Conservation (phyloP, 805 yeast species). For the Suhomyces prunicola region DNA sequence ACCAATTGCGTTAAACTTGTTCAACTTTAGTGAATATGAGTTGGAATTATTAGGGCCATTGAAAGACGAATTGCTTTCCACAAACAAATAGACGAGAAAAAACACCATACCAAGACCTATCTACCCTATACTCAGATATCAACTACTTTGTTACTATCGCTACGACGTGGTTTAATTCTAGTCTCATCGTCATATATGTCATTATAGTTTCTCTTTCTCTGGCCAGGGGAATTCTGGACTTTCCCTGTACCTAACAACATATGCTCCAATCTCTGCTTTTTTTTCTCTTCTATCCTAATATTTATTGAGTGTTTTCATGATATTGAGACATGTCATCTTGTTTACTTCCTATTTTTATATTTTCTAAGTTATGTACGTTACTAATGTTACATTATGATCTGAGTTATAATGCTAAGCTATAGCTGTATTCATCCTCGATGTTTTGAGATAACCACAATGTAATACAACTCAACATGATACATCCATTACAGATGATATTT, state of each 20-base stretch:
- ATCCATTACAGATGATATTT: slow-evolving; percentile 75
- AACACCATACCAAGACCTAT: neutral
- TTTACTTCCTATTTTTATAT: neutral
- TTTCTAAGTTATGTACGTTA: slow-evolving; percentile 1
- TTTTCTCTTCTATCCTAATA: neutral
- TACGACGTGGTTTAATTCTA: neutral
- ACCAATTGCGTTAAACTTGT: slow-evolving; percentile 45
- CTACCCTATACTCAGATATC: no score
- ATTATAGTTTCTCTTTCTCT: neutral
- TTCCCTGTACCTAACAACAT: neutral
- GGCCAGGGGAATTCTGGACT: neutral
- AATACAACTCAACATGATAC: slow-evolving; percentile 85
- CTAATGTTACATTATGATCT: neutral
- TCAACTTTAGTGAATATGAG: slow-evolving; percentile 73
- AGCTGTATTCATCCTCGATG: slow-evolving; percentile 93
- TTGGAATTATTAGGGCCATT: slow-evolving; percentile 45
- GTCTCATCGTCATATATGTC: neutral
- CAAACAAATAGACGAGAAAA: neutral
- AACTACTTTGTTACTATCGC: neutral
- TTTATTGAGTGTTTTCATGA: slow-evolving; percentile 1
- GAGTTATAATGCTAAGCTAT: slow-evolving; percentile 70
- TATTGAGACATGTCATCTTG: neutral
- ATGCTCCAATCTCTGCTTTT: neutral
- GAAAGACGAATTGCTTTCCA: slow-evolving; percentile 27
- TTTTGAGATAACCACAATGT: slow-evolving; percentile 92